Base-by-base conservation (phyloP, 805 yeast species). In the Candida vaughaniae region DNA sequence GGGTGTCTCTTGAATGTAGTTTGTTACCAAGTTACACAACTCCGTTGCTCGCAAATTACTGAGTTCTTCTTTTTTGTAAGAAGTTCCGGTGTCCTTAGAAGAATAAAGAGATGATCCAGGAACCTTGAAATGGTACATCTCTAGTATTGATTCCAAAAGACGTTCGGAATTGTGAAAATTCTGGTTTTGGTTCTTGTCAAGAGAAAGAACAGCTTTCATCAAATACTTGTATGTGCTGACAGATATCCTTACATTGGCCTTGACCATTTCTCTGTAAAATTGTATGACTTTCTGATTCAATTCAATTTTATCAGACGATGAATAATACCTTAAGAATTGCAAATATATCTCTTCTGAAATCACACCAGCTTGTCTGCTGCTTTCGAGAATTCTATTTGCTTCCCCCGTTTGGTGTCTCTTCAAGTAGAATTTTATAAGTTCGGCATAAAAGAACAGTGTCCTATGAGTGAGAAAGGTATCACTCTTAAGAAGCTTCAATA, bases 221-320 rank as follows among this genome's bases (percentile, higher is more conserved):
- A 66, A 46, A 42, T 46, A 53, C 16, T 50, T 49, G 39, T 66
- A 66, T 0, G 67, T 57, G 25, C 49, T 47, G 0, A 64, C 44
- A 3, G 64, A 40, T 6, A 60, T 46, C 4, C 38, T 35, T 6
- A 64, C 42, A 11, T 55, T 52, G 6, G 35, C 38, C 3, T 47
- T 45, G 3, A 55, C 64, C 71, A 68, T 64, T 16, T 55, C 53
- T 30, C 59, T 54, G 41, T 65, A 66, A 5, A 62, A 23, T 10
- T 55, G 51, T 32, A 66, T 47, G 8, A 62, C 52, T 17, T 52
- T 46, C 1, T 56, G 43, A 32, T 54, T 45, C 10, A 51, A 46
- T 17, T 48, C 51, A 26, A 46, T 48, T 5, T 51, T 46, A 7
- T 43, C 43, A 15, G 33, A 35, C 4, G 56, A 39, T 33, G 50